These are phyloP conservation scores for Dendrobium nobile DNA, from an alignment of 106 monocot species.

Conservation along the genomic window DNA sequence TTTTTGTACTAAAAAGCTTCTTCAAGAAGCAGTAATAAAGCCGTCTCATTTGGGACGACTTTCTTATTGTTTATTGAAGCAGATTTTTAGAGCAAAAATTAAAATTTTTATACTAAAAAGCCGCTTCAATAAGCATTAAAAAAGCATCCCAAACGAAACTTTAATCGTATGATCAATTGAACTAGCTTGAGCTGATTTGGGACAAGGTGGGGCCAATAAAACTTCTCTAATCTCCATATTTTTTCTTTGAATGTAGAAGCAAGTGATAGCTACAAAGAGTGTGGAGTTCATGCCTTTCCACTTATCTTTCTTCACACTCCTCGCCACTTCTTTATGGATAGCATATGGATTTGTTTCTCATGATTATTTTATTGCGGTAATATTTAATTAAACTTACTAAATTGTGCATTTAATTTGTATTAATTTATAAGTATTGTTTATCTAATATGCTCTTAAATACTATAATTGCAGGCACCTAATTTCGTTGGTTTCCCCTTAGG, in stretches of 20 bases:
- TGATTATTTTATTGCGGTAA: slow-evolving; percentile 54
- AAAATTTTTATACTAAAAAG: too few species aligned
- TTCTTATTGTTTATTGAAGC: too few species aligned
- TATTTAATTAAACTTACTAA: neutral
- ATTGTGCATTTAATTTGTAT: neutral
- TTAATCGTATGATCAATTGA: too few species aligned
- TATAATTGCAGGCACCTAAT: slow-evolving; percentile 45
- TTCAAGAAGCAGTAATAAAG: too few species aligned
- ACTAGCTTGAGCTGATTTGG: too few species aligned
- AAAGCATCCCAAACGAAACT: too few species aligned
- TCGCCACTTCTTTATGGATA: slow-evolving; percentile 63
- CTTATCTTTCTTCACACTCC: slow-evolving; percentile 62
- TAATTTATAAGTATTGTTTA: neutral
- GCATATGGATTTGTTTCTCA: slow-evolving; percentile 44
- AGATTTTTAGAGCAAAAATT: too few species aligned
- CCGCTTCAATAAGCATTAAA: too few species aligned
- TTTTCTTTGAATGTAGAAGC: slow-evolving; percentile 33
- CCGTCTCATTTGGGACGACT: too few species aligned
- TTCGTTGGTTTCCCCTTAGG: slow-evolving; percentile 43
- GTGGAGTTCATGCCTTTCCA: slow-evolving; percentile 85
- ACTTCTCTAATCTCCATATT: neutral
- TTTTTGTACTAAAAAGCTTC: too few species aligned
- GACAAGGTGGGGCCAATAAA: too few species aligned
- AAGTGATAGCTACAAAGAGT: slow-evolving; percentile 56
- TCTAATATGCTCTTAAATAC: neutral